Conservation (phyloP, 257 asterid genomes). For the Euphrasia confusa region DNA sequence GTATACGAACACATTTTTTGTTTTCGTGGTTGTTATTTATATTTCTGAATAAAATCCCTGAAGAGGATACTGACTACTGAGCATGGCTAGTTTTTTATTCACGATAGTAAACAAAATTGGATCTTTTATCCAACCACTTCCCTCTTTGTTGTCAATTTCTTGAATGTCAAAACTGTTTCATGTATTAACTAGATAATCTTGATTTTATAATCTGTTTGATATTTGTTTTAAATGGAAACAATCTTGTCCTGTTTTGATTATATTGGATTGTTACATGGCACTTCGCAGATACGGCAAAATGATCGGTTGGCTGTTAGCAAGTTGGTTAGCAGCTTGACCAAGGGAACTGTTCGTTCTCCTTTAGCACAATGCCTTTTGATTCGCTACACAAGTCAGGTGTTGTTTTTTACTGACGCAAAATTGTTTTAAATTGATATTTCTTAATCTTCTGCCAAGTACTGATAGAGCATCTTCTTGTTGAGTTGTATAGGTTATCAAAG, state of each 20-base stretch:
- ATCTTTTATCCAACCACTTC: neutral
- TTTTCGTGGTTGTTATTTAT: neutral
- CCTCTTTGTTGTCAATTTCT: constrained; percentile 19
- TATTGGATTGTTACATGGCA: constrained; percentile 13
- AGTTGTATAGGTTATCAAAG: constrained; percentile 69
- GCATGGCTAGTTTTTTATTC: neutral
- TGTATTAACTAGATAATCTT: neutral
- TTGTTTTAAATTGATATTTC: constrained; percentile 14
- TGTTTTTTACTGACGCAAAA: constrained; percentile 22
- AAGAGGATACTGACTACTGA: too few species aligned
- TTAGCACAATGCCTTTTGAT: constrained; percentile 93
- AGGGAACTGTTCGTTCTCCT: constrained; percentile 88
- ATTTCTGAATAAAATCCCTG: too few species aligned
- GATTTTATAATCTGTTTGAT: neutral
- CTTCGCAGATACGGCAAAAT: constrained; percentile 82
- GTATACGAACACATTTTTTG: constrained; percentile 2
- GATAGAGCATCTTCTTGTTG: constrained; percentile 22
- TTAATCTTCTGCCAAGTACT: constrained; percentile 21
- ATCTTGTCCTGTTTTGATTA: constrained; percentile 20
- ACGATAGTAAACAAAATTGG: neutral
- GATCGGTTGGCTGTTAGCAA: constrained; percentile 95
- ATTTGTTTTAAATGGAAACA: constrained; percentile 8
- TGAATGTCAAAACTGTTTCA: constrained; percentile 2
- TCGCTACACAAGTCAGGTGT: constrained; percentile 89
- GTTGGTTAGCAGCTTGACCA: constrained; percentile 89